Percentiles rank a stretch among this genome's conserved stretches.
Conservation (phyloP, 257 asterid species). For the Scutellaria galericulata region DNA sequence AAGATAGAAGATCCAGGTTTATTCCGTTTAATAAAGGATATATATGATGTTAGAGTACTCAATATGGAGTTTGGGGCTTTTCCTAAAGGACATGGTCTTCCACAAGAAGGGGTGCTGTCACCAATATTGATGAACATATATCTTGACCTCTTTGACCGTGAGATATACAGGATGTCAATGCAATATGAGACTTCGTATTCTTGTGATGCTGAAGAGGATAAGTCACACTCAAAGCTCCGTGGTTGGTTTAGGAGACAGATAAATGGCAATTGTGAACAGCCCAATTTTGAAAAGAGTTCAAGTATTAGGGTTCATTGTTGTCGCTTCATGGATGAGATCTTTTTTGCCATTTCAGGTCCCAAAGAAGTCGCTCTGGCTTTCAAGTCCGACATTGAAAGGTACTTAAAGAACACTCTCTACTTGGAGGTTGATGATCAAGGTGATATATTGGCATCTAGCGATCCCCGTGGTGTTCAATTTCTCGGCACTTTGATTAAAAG, state of each 20-base stretch:
- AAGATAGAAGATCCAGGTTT: conserved; percentile 70
- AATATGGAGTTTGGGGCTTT: conserved; percentile 88
- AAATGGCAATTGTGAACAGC: conserved; percentile 39
- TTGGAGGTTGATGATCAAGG: conserved; percentile 53
- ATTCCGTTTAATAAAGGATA: conserved; percentile 48
- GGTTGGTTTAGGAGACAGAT: conserved; percentile 94
- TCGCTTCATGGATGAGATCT: conserved; percentile 92
- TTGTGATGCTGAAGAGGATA: conserved; percentile 44
- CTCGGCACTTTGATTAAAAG: conserved; percentile 72
- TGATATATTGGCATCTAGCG: conserved; percentile 60
- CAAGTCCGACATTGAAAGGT: conserved; percentile 64
- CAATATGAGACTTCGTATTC: conserved; percentile 65
- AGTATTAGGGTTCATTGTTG: conserved; percentile 70
- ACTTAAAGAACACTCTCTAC: conserved; percentile 61
- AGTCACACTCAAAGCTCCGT: conserved; percentile 64
- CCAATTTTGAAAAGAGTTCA: conserved; percentile 40
- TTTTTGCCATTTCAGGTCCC: conserved; percentile 76
- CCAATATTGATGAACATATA: conserved; percentile 87
- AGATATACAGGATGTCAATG: conserved; percentile 78
- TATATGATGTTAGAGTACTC: conserved; percentile 70
- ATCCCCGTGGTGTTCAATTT: conserved; percentile 60
- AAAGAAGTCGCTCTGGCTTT: conserved; percentile 65
- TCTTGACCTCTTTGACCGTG: conserved; percentile 84
- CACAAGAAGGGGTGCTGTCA: conserved; percentile 94
- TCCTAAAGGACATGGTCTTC: conserved; percentile 97